These are phyloP conservation scores for Termitomyces sp. DNA, from an alignment of 768 basidiomycete genomes.

Conservation along the genomic window DNA sequence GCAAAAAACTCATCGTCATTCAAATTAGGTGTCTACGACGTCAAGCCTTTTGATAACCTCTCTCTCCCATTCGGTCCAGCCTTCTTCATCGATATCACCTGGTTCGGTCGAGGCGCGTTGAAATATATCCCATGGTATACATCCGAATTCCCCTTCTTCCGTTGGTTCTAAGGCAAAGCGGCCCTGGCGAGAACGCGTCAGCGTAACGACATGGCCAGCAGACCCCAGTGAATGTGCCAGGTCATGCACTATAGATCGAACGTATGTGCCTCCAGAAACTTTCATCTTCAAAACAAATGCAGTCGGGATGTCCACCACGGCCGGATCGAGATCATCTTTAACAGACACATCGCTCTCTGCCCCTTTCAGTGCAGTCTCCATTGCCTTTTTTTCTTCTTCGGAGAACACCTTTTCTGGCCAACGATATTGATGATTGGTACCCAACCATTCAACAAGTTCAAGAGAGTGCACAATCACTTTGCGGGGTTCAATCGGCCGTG, in stretches of 20 bases:
- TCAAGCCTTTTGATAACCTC: constrained; percentile 69
- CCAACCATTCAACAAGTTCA: constrained; percentile 77
- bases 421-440: constrained; percentile 66
- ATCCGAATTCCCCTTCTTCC: constrained; percentile 53
- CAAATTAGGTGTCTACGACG: constrained; percentile 40
- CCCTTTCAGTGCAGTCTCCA: constrained; percentile 60
- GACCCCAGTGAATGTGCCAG: constrained; percentile 80
- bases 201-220: constrained; percentile 90
- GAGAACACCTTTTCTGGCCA: constrained; percentile 75
- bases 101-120: constrained; percentile 50
- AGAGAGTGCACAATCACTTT: constrained; percentile 79
- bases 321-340: constrained; percentile 35
- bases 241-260: constrained; percentile 94
- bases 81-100: constrained; percentile 61
- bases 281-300: constrained; percentile 89
- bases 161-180: constrained; percentile 55
- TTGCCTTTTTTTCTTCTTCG: constrained; percentile 62
- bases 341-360: constrained; percentile 36
- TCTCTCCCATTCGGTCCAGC: constrained; percentile 79
- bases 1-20: background rate
- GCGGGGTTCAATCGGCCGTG: constrained; percentile 89
- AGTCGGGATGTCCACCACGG: constrained; percentile 44
- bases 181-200: constrained; percentile 88
- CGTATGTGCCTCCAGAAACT: constrained; percentile 96
- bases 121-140: constrained; percentile 76